These are phyloP conservation scores for Chalciporus pseudorubinellus DNA, from an alignment of 768 basidiomycete species.

Conservation along the genomic window DNA sequence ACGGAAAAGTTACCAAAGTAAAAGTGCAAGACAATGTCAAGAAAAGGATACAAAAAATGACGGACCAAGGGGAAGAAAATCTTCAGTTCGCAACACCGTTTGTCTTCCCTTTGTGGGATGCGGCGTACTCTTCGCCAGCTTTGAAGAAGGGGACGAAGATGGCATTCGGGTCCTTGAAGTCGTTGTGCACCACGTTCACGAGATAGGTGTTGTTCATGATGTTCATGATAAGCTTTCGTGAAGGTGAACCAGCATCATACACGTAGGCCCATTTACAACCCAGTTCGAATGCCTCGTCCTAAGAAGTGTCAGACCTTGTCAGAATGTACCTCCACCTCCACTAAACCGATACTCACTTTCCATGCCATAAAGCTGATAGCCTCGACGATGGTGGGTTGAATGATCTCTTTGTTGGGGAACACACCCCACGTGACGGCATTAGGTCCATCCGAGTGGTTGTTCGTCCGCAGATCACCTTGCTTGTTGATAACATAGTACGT, in stretches of 20 bases:
- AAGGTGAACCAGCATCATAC: constrained; percentile 74
- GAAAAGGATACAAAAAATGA: not conserved
- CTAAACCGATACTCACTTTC: constrained; percentile 57
- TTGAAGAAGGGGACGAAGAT: constrained; percentile 88
- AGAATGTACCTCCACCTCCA: not conserved
- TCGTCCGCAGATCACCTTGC: constrained; percentile 90
- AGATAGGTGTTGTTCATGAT: constrained; percentile 82
- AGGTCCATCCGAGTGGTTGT: constrained; percentile 91
- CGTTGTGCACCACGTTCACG: constrained; percentile 96
- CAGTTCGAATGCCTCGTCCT: constrained; percentile 95
- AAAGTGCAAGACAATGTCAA: not conserved
- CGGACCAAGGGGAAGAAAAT: not conserved
- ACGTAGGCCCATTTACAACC: constrained; percentile 88
- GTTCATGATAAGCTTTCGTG: constrained; percentile 70
- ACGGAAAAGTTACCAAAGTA: constrained; percentile 1
- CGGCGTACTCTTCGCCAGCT: constrained; percentile 62
- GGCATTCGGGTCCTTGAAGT: constrained; percentile 80
- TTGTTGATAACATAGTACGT: constrained; percentile 99
- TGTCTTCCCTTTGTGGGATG: constrained; percentile 33
- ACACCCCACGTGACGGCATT: constrained; percentile 99
- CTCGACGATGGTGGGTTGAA: constrained; percentile 96
- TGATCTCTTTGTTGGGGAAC: constrained; percentile 94
- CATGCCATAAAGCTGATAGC: constrained; percentile 98
- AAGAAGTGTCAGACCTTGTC: constrained; percentile 2
- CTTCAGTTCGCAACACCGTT: constrained; percentile 39